phyloP scores from a whole-genome alignment of 208 protist genomes.

The Acanthamoeba divionensis region DNA sequence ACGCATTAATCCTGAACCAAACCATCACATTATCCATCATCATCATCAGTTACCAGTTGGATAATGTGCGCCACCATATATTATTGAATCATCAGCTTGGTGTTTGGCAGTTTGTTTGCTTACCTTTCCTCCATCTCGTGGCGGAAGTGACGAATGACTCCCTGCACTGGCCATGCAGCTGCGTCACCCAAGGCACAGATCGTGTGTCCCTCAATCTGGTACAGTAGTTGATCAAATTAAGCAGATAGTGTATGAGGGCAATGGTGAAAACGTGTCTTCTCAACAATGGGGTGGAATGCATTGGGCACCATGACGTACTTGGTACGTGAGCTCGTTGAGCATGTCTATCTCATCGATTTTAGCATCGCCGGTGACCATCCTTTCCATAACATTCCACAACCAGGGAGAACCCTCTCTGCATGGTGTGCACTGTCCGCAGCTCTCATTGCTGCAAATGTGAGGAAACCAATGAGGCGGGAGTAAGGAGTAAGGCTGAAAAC shows the following conservation, averaged over 20 bases:
- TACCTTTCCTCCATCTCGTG: constrained; percentile 89
- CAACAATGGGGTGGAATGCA: not conserved
- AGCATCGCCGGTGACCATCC: constrained; percentile 94
- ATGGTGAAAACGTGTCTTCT: not conserved
- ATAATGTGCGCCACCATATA: too few species aligned
- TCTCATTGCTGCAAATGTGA: not conserved
- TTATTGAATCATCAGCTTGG: too few species aligned
- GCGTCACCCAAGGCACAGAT: constrained; percentile 98
- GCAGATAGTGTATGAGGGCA: not conserved
- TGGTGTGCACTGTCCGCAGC: constrained; percentile 96
- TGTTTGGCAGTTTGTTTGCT: too few species aligned
- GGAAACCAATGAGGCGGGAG: too few species aligned
- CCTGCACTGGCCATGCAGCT: constrained; percentile 97
- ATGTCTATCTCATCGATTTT: constrained; percentile 96
- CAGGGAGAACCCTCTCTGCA: constrained; percentile 95
- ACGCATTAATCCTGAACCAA: too few species aligned
- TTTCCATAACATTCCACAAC: constrained; percentile 95
- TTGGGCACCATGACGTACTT: too few species aligned
- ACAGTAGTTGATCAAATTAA: not conserved
- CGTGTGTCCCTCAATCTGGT: constrained; percentile 98
- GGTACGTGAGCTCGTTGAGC: constrained; percentile 92
- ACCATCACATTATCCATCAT: too few species aligned
- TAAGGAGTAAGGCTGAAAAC: not conserved
- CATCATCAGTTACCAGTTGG: too few species aligned
- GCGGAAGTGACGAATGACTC: constrained; percentile 95